A percentile compares a stretch with the other conserved stretches of the same genome.
These are phyloP conservation scores for Podosphaera xanthii DNA, from an alignment of 2,329 filamentous ascomycete species.

Conservation along the genomic window DNA sequence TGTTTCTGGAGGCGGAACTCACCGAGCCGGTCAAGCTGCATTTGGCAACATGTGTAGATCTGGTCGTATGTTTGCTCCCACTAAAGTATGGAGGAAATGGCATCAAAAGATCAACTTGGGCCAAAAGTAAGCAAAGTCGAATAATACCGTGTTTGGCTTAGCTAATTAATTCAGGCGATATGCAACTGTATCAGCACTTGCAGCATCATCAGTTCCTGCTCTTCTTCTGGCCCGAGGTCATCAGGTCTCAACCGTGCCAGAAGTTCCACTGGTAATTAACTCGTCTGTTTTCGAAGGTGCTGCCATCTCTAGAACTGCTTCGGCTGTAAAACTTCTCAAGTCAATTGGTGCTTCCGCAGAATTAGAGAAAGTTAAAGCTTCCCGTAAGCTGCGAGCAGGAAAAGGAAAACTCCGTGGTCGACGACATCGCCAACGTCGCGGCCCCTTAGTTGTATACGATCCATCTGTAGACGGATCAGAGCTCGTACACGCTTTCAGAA, in stretches of 20 bases:
- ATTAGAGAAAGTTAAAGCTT: conserved; percentile 85
- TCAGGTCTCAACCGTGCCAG: conserved; percentile 74
- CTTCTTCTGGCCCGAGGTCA: conserved; percentile 94
- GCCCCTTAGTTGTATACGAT: conserved; percentile 94
- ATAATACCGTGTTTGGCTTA: conserved; percentile 11
- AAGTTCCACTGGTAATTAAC: conserved; percentile 93
- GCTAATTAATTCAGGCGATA: conserved; percentile 44
- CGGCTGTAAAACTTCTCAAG: conserved; percentile 69
- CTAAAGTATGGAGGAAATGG: conserved; percentile 99
- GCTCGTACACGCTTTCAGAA: conserved; percentile 86
- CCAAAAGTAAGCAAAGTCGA: conserved; percentile 49
- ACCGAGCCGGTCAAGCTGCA: conserved; percentile 98
- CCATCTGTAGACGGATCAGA: conserved; percentile 87
- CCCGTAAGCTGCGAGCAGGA: conserved; percentile 90
- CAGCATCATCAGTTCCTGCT: conserved; percentile 83
- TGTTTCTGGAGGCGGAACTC: conserved; percentile 99
- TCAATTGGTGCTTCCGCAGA: conserved; percentile 77
- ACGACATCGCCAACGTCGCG: conserved; percentile 91
- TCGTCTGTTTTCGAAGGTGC: conserved; percentile 66
- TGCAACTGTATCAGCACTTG: conserved; percentile 89
- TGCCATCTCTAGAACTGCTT: conserved; percentile 69
- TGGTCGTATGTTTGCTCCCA: conserved; percentile 99
- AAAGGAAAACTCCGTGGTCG: conserved; percentile 98
- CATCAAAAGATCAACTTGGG: conserved; percentile 99
- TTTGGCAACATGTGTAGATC: conserved; percentile 99